Evolutionary conservation across 2,329 filamentous ascomycete genomes (phyloP).

Genomic region (Penicillium sp.): DNA sequence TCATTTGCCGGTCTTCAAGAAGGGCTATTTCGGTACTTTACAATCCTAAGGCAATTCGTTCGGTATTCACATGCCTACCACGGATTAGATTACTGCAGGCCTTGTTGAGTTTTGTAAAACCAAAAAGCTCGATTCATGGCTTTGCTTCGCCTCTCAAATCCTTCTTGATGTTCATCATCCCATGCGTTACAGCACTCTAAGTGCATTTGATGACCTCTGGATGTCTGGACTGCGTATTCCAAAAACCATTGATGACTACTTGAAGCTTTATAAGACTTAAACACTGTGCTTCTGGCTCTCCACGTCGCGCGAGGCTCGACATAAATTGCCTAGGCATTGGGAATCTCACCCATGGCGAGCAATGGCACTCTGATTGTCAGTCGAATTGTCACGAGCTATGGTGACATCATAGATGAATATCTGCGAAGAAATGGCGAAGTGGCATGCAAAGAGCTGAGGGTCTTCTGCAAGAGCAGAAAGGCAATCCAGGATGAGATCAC

Average conservation of each 20-base stretch:
- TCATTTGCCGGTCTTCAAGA: constrained; percentile 26
- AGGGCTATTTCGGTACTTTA: constrained; percentile 32
- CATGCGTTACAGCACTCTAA: constrained; percentile 25
- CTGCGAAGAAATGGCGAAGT: constrained; percentile 27
- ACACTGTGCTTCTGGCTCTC: constrained; percentile 26
- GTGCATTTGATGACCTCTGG: constrained; percentile 24
- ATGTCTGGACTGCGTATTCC: constrained; percentile 28
- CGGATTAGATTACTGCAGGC: constrained; percentile 32
- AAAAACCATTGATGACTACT: constrained; percentile 27
- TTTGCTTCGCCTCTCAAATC: constrained; percentile 34
- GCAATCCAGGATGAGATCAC: constrained; percentile 14
- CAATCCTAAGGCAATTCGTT: constrained; percentile 24
- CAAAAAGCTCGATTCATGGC: constrained; percentile 25
- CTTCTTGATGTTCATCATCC: constrained; percentile 37
- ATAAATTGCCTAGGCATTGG: constrained; percentile 12
- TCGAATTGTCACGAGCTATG: constrained; percentile 26
- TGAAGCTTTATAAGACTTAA: constrained; percentile 22
- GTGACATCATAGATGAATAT: constrained; percentile 29
- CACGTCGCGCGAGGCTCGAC: constrained; percentile 25
- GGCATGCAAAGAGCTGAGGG: constrained; percentile 27
- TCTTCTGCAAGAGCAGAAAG: constrained; percentile 28
- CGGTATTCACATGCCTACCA: constrained; percentile 19
- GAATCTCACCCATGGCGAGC: constrained; percentile 10
- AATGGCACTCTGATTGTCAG: constrained; percentile 10
- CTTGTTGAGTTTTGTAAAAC: constrained; percentile 28